Evolutionary conservation across 2,329 filamentous ascomycete species (phyloP).

Genomic region (Sarocladium oryzae): DNA sequence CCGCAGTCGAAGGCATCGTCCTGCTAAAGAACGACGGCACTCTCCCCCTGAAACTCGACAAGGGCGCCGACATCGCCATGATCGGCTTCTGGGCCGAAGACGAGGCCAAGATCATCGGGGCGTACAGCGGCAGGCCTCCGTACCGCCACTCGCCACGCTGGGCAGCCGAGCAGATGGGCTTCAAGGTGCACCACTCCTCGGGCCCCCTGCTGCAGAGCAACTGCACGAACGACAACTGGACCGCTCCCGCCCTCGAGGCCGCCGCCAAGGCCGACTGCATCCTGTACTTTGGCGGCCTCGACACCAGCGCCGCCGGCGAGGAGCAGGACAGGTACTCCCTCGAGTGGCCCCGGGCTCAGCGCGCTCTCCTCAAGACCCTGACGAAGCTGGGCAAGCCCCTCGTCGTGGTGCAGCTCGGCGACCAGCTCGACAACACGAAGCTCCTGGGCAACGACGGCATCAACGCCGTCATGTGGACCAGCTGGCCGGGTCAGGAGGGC

Average conservation of each 20-base stretch:
- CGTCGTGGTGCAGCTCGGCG: constrained; percentile 46
- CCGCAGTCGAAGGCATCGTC: constrained; percentile 40
- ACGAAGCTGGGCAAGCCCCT: constrained; percentile 38
- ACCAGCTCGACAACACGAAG: constrained; percentile 44
- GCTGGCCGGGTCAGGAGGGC: constrained; percentile 54
- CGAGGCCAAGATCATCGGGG: constrained; percentile 17
- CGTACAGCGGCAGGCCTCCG: constrained; percentile 34
- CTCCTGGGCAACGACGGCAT: constrained; percentile 41
- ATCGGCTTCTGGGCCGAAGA: constrained; percentile 28
- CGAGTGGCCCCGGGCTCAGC: constrained; percentile 44
- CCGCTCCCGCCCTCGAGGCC: constrained; percentile 25
- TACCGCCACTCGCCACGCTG: constrained; percentile 48
- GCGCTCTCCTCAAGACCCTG: constrained; percentile 39
- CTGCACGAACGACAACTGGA: constrained; percentile 24
- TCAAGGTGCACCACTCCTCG: constrained; percentile 29
- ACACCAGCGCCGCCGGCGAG: constrained; percentile 45
- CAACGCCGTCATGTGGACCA: constrained; percentile 48
- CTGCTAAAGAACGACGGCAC: constrained; percentile 49
- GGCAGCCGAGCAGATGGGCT: constrained; percentile 13
- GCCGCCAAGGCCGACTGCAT: constrained; percentile 43
- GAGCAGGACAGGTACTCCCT: constrained; percentile 43
- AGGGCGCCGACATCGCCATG: constrained; percentile 17
- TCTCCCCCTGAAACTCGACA: constrained; percentile 34
- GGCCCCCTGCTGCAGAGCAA: constrained; percentile 19
- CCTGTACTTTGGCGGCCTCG: constrained; percentile 49